These are phyloP conservation scores for Rhizophagus prolifer DNA, from an alignment of 192 early-diverging fungal species.

Conservation along the genomic window DNA sequence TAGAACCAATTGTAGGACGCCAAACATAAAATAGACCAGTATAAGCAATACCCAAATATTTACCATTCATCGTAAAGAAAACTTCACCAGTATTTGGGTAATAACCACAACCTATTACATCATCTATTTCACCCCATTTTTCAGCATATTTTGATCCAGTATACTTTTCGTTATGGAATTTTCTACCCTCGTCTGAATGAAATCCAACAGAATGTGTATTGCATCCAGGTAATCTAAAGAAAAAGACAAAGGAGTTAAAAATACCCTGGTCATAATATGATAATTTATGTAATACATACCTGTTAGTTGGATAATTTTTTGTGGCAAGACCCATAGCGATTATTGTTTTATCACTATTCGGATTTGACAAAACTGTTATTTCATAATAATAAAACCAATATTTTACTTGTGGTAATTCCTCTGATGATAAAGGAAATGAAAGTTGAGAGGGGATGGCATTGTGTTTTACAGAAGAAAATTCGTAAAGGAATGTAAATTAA, in stretches of 20 bases:
- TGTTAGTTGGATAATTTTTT: constrained; percentile 49
- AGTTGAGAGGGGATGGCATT: too few species aligned
- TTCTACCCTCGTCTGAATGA: constrained; percentile 41
- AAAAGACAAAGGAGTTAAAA: neutral
- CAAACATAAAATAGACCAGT: constrained; percentile 36
- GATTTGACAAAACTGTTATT: constrained; percentile 10
- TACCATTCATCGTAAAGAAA: constrained; percentile 53
- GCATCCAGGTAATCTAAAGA: constrained; percentile 38
- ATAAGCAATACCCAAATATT: constrained; percentile 40
- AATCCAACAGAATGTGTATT: constrained; percentile 49
- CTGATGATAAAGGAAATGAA: too few species aligned
- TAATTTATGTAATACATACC: constrained; percentile 18
- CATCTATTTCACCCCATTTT: constrained; percentile 35
- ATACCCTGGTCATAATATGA: too few species aligned
- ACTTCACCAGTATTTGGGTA: constrained; percentile 49
- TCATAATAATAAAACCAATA: constrained; percentile 25
- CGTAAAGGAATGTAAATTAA: too few species aligned
- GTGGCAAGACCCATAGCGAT: constrained; percentile 49
- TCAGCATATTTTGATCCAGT: constrained; percentile 35
- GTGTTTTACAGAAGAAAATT: too few species aligned
- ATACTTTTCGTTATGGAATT: constrained; percentile 40
- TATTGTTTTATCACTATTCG: constrained; percentile 36
- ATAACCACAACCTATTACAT: too few species aligned
- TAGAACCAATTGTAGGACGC: constrained; percentile 45
- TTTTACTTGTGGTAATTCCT: too few species aligned